phyloP scores from a whole-genome alignment of 2,329 filamentous ascomycete species.

The Domatiomyces globalis region DNA sequence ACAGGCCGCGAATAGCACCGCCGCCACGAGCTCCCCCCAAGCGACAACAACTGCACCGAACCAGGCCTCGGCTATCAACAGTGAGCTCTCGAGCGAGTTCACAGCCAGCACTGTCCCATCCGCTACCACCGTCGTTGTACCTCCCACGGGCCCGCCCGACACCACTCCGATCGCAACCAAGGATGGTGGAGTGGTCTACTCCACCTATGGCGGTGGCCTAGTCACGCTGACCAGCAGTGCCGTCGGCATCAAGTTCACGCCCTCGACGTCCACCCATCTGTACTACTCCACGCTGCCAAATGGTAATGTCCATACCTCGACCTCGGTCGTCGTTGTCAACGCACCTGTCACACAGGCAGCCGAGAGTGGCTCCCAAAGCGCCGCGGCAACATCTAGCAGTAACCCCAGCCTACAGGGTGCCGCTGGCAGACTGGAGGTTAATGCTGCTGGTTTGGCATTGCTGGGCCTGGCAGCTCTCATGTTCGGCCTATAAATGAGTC shows the following conservation, averaged over 20 bases:
- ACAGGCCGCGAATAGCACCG: constrained; percentile 18
- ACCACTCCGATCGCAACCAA: constrained; percentile 14
- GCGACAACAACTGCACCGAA: not conserved
- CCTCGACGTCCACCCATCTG: constrained; percentile 28
- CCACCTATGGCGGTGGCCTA: constrained; percentile 20
- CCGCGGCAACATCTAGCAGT: constrained; percentile 14
- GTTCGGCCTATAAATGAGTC: not conserved
- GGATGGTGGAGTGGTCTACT: constrained; percentile 19
- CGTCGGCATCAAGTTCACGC: constrained; percentile 16
- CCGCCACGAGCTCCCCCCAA: constrained; percentile 2
- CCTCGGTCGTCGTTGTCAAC: constrained; percentile 32
- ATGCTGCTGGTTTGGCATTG: not conserved
- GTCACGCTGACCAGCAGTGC: constrained; percentile 19
- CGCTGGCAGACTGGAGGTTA: constrained; percentile 20
- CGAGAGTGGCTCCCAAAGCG: constrained; percentile 14
- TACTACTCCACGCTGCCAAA: constrained; percentile 30
- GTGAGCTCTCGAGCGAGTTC: constrained; percentile 16
- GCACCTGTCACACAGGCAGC: constrained; percentile 20
- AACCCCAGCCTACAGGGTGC: constrained; percentile 29
- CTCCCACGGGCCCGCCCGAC: constrained; percentile 12
- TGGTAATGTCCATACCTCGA: constrained; percentile 30
- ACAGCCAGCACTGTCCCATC: constrained; percentile 15
- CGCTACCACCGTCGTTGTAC: constrained; percentile 15
- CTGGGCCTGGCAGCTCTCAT: not conserved
- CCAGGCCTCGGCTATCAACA: constrained; percentile 6